Percentiles rank a stretch among this genome's conserved stretches.
These are phyloP conservation scores for Neurospora discreta DNA, from an alignment of 495 filamentous ascomycete genomes.

Conservation along the genomic window DNA sequence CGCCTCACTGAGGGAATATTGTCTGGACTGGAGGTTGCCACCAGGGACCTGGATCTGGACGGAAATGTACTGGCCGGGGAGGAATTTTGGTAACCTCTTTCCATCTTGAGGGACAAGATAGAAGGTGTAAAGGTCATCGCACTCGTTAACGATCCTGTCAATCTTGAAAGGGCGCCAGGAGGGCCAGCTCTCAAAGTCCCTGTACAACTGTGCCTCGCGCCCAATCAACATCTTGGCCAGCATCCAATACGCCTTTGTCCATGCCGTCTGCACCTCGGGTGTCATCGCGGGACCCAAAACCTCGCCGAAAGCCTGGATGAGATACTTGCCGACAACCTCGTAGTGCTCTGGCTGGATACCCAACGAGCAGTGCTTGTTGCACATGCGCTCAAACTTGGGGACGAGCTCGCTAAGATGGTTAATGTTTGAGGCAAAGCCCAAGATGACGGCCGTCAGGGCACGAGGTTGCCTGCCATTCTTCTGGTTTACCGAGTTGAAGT, in stretches of 20 bases:
- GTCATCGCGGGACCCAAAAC: slow-evolving; percentile 59
- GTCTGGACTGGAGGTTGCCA: slow-evolving; percentile 50
- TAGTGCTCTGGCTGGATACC: slow-evolving; percentile 60
- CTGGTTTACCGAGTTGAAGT: slow-evolving; percentile 64
- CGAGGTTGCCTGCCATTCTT: slow-evolving; percentile 54
- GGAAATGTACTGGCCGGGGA: slow-evolving; percentile 61
- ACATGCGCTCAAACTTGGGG: slow-evolving; percentile 57
- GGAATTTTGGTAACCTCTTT: slow-evolving; percentile 45
- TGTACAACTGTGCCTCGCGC: slow-evolving; percentile 50
- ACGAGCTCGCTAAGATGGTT: slow-evolving; percentile 53
- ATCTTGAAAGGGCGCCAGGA: slow-evolving; percentile 59
- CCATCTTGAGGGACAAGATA: slow-evolving; percentile 57
- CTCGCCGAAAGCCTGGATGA: slow-evolving; percentile 54
- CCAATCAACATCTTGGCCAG: slow-evolving; percentile 60
- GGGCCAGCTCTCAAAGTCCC: slow-evolving; percentile 44
- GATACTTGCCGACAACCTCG: slow-evolving; percentile 54
- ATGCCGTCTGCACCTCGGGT: slow-evolving; percentile 50
- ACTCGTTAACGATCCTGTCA: slow-evolving; percentile 48
- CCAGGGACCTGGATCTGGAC: slow-evolving; percentile 46
- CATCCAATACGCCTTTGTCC: slow-evolving; percentile 60
- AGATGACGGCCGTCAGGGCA: slow-evolving; percentile 53
- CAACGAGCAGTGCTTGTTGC: slow-evolving; percentile 63
- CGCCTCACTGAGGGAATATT: slow-evolving; percentile 61
- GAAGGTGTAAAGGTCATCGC: slow-evolving; percentile 57
- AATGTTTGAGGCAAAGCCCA: slow-evolving; percentile 60